Evolutionary conservation across 305 asterid species (phyloP).

Genomic region (Fraxinus velutina): DNA sequence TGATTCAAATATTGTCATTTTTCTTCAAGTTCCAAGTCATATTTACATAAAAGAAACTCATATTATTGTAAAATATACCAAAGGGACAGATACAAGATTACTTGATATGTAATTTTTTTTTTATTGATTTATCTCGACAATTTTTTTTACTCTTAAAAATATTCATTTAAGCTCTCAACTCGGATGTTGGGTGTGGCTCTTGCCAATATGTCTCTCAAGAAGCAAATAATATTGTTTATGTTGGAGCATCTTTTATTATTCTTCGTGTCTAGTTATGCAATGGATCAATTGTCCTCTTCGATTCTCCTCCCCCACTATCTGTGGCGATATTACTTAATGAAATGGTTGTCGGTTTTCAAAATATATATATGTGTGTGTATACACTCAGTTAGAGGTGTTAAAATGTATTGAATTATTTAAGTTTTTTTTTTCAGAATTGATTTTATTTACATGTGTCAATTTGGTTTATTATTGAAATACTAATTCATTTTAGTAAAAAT

Average conservation of each 20-base stretch:
- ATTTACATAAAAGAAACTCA: background rate
- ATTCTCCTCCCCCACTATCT: too few species aligned
- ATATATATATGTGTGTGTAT: too few species aligned
- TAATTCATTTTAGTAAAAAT: background rate
- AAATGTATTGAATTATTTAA: background rate
- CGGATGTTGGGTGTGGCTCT: background rate
- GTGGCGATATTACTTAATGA: too few species aligned
- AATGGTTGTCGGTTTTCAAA: too few species aligned
- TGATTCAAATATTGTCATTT: background rate
- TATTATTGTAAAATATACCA: conserved; percentile 18
- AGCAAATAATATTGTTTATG: background rate
- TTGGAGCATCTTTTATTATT: background rate
- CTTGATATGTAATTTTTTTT: background rate
- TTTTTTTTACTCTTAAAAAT: background rate
- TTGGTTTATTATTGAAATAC: too few species aligned
- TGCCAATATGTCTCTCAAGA: background rate
- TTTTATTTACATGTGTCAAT: background rate
- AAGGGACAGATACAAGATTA: conserved; percentile 6
- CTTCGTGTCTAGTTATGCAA: background rate
- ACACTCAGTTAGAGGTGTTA: too few species aligned
- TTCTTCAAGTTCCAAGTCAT: background rate
- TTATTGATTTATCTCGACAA: background rate
- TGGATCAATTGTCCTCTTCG: background rate
- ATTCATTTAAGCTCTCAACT: background rate
- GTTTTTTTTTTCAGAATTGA: background rate